Evolutionary conservation across 805 yeast genomes (phyloP).

Genomic region (Nakazawaea holstii): DNA sequence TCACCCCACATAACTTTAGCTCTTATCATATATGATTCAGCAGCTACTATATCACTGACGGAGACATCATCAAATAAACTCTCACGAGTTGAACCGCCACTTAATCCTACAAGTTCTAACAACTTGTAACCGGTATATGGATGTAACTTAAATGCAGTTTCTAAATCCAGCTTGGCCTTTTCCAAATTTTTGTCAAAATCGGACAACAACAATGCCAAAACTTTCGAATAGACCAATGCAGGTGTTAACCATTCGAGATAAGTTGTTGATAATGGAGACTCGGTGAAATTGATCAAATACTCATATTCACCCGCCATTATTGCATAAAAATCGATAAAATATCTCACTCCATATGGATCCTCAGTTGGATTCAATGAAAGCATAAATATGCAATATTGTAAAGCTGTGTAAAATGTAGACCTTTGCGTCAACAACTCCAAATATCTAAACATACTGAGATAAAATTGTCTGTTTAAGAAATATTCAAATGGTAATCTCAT

Average conservation of each 20-base stretch:
- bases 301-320: conserved; percentile 58
- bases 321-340: conserved; percentile 77
- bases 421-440: conserved; percentile 67
- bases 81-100: conserved; percentile 15
- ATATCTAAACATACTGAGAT: conserved; percentile 67
- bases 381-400: conserved; percentile 66
- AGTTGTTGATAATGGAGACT: conserved; percentile 50
- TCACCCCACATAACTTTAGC: conserved; percentile 49
- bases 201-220: conserved; percentile 46
- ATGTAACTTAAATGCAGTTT: conserved; percentile 46
- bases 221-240: conserved; percentile 61
- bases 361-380: conserved; percentile 65
- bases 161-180: conserved; percentile 43
- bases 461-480: conserved; percentile 73
- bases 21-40: conserved; percentile 56
- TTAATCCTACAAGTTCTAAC: conserved; percentile 41
- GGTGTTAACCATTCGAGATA: conserved; percentile 70
- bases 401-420: conserved; percentile 74
- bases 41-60: conserved; percentile 33
- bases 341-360: conserved; percentile 82
- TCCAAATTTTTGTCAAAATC: conserved; percentile 26
- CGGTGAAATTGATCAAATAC: conserved; percentile 52
- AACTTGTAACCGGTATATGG: conserved; percentile 53
- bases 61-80: conserved; percentile 23
- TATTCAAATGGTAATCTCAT: conserved; percentile 71